Conservation (phyloP, 208 protist species). For the Crithidia fasciculata region DNA sequence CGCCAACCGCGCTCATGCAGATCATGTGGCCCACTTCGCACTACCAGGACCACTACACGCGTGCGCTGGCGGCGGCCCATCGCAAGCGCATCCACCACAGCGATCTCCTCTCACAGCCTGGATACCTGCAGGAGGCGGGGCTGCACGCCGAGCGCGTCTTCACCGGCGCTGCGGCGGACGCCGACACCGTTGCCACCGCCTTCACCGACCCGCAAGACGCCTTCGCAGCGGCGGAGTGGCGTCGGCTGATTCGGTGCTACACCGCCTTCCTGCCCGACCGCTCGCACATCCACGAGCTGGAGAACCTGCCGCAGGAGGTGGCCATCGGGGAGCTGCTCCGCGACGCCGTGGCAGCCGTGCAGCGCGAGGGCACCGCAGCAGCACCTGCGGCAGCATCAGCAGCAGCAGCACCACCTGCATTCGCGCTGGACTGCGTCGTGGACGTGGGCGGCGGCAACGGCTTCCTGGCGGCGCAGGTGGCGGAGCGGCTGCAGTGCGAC, state of each 20-base stretch:
- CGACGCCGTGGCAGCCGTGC: conserved; percentile 21
- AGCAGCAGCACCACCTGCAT: neutral
- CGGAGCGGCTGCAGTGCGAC: conserved; percentile 64
- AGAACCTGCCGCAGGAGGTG: conserved; percentile 87
- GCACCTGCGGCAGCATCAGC: neutral
- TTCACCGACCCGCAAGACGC: neutral
- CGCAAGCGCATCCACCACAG: conserved; percentile 11
- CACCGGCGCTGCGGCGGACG: neutral
- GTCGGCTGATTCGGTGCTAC: conserved; percentile 63
- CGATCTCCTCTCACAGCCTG: conserved; percentile 14
- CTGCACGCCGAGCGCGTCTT: conserved; percentile 15
- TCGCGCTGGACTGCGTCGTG: conserved; percentile 51
- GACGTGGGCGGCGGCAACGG: conserved; percentile 87
- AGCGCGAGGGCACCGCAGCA: neutral
- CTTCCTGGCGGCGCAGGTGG: conserved; percentile 73
- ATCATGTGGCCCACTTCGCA: conserved; percentile 16
- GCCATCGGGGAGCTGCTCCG: conserved; percentile 71
- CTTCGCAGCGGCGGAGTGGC: conserved; percentile 29
- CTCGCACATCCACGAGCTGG: conserved; percentile 78
- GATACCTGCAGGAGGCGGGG: conserved; percentile 27
- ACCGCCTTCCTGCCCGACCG: conserved; percentile 75
- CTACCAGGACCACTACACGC: conserved; percentile 9
- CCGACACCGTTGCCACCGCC: no score
- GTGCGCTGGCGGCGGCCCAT: conserved; percentile 6
- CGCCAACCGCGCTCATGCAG: neutral